Percentiles rank a stretch among this genome's conserved stretches.
Evolutionary conservation across 768 basidiomycete genomes (phyloP).

Genomic region (Floccularia luteovirens): DNA sequence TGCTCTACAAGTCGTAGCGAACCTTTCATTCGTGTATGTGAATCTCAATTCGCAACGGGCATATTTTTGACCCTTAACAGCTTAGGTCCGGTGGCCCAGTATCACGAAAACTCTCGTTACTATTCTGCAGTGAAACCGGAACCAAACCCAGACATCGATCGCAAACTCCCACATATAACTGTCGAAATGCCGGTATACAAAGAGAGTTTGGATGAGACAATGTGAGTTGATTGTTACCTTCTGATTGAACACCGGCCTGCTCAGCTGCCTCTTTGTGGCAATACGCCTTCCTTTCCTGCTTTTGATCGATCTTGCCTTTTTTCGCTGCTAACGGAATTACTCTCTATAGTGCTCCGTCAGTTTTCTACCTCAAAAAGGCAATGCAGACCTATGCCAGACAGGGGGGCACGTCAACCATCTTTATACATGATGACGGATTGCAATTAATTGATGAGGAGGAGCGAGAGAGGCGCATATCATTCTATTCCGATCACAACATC

Average conservation of each 20-base stretch:
- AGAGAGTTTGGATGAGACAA: constrained; percentile 74
- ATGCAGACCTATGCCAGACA: constrained; percentile 93
- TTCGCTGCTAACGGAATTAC: constrained; percentile 8
- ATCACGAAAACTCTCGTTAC: constrained; percentile 77
- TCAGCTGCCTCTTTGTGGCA: not conserved
- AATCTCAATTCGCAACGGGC: not conserved
- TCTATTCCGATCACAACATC: constrained; percentile 73
- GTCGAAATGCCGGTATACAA: constrained; percentile 88
- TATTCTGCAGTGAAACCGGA: constrained; percentile 66
- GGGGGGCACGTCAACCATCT: constrained; percentile 73
- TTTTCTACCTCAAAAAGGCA: constrained; percentile 73
- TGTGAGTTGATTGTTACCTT: constrained; percentile 39
- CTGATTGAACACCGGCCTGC: no score
- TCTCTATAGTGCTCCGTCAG: constrained; percentile 52
- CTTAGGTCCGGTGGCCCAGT: constrained; percentile 80
- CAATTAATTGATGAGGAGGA: constrained; percentile 60
- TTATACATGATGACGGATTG: constrained; percentile 81
- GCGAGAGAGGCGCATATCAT: constrained; percentile 55
- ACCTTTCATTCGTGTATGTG: constrained; percentile 56
- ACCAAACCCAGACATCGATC: constrained; percentile 55
- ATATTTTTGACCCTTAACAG: constrained; percentile 19
- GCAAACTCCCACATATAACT: constrained; percentile 64
- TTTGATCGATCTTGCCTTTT: constrained; percentile 5
- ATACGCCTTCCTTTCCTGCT: constrained; percentile 5
- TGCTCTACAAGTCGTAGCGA: constrained; percentile 58